Conservation (phyloP, 2,329 filamentous ascomycete genomes). For the Diaporthe vaccinii region DNA sequence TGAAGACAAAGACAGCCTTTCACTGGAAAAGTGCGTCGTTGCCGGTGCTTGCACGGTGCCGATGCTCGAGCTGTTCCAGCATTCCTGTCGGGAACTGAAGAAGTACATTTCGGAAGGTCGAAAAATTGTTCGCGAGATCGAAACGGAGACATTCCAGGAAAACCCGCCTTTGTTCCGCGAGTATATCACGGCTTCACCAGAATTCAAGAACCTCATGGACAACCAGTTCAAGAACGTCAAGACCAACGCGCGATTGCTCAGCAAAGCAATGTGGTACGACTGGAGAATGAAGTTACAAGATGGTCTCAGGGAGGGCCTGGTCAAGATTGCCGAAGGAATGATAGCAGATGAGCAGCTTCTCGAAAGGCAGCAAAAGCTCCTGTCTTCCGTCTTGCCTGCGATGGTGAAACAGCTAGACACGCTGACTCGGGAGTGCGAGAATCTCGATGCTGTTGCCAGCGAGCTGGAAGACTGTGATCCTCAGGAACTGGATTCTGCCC, state of each 20-base stretch:
- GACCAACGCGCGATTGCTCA: constrained; percentile 87
- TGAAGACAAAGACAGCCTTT: constrained; percentile 63
- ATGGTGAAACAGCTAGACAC: constrained; percentile 72
- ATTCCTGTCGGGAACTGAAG: constrained; percentile 95
- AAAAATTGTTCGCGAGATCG: constrained; percentile 90
- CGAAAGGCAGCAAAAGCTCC: constrained; percentile 74
- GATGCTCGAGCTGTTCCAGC: constrained; percentile 94
- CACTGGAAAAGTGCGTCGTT: constrained; percentile 84
- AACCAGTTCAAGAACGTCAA: constrained; percentile 98
- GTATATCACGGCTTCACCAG: constrained; percentile 86
- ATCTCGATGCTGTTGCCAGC: constrained; percentile 78
- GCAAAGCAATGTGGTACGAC: constrained; percentile 98
- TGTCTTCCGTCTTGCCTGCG: constrained; percentile 76
- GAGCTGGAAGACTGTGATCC: constrained; percentile 86
- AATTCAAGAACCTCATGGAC: constrained; percentile 90
- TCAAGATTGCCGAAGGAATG: constrained; percentile 83
- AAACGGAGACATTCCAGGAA: constrained; percentile 87
- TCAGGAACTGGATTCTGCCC: constrained; percentile 79
- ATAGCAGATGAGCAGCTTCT: constrained; percentile 78
- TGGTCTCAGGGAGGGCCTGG: constrained; percentile 84
- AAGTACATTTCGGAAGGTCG: constrained; percentile 96
- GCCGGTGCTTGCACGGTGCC: constrained; percentile 92
- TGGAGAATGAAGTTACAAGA: constrained; percentile 92
- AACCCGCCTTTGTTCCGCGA: constrained; percentile 93
- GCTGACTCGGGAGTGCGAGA: constrained; percentile 74